A percentile compares a stretch with the other conserved stretches of the same genome.
These are phyloP conservation scores for Salix viminalis DNA, from an alignment of 345 rosid species.

Conservation along the genomic window DNA sequence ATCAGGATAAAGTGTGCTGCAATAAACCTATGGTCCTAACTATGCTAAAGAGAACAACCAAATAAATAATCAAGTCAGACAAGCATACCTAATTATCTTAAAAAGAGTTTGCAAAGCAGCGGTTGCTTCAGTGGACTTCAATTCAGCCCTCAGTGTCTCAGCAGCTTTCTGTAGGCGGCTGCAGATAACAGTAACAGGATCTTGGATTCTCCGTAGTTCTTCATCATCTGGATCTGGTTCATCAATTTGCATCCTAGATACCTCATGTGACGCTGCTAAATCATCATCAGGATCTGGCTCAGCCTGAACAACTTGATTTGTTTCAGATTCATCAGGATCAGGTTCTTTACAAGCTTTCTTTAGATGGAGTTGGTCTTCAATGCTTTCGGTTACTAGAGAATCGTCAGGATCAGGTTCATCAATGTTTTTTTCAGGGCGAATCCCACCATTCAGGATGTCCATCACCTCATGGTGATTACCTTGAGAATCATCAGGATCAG, in stretches of 20 bases:
- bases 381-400: constrained; percentile 14
- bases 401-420: constrained; percentile 11
- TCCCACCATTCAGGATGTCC: not conserved
- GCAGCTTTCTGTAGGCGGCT: constrained; percentile 64
- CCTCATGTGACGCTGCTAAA: constrained; percentile 19
- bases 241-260: constrained; percentile 40
- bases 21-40: not conserved
- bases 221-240: constrained; percentile 77
- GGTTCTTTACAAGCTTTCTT: constrained; percentile 12
- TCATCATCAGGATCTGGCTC: constrained; percentile 41
- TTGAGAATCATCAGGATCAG: constrained; percentile 58
- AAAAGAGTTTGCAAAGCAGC: constrained; percentile 55
- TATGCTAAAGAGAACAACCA: not conserved
- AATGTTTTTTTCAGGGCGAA: constrained; percentile 2
- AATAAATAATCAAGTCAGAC: constrained; percentile 11
- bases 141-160: constrained; percentile 49
- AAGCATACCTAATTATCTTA: constrained; percentile 62
- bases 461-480: not conserved
- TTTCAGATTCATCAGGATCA: constrained; percentile 23
- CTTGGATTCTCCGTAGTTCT: constrained; percentile 75
- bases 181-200: constrained; percentile 57
- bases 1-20: not conserved
- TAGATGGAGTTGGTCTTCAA: constrained; percentile 17
- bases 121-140: constrained; percentile 41
- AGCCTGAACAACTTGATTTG: constrained; percentile 8